Evolutionary conservation across 2,329 filamentous ascomycete species (phyloP).

Genomic region (Hymenoscyphus repandus): DNA sequence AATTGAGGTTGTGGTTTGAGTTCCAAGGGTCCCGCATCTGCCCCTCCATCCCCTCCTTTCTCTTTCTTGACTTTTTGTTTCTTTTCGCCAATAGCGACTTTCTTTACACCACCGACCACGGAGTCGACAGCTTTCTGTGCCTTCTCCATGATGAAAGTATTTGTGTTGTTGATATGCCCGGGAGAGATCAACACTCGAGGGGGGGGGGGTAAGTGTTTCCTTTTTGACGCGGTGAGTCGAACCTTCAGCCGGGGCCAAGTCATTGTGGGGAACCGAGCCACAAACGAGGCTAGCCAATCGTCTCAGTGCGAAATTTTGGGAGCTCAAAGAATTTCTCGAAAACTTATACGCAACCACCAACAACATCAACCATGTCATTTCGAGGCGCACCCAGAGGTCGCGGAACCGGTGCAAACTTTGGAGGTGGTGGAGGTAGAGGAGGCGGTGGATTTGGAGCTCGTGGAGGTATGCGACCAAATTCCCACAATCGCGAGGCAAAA

Average conservation of each 20-base stretch:
- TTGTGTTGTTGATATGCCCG: conserved; percentile 7
- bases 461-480: conserved; percentile 18
- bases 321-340: conserved; percentile 18
- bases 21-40: conserved; percentile 39
- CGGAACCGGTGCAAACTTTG: conserved; percentile 43
- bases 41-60: conserved; percentile 42
- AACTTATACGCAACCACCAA: conserved; percentile 30
- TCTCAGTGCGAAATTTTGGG: conserved; percentile 8
- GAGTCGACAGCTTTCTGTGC: conserved; percentile 43
- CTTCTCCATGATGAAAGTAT: conserved; percentile 40
- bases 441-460: conserved; percentile 40
- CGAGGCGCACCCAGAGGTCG: conserved; percentile 54
- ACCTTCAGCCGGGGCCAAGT: not conserved
- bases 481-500: conserved; percentile 2
- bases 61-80: conserved; percentile 41
- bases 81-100: conserved; percentile 46
- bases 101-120: conserved; percentile 54
- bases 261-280: not conserved
- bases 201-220: not conserved
- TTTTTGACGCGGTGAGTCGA: conserved; percentile 3
- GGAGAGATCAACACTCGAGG: not conserved
- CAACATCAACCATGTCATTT: conserved; percentile 38
- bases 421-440: conserved; percentile 47
- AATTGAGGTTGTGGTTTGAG: conserved; percentile 61
- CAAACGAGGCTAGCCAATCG: not conserved